Evolutionary conservation across 2,329 filamentous ascomycete genomes (phyloP), one percentile per base, ranked within the genome.

Genomic region (Sphaerostilbella broomeana): DNA sequence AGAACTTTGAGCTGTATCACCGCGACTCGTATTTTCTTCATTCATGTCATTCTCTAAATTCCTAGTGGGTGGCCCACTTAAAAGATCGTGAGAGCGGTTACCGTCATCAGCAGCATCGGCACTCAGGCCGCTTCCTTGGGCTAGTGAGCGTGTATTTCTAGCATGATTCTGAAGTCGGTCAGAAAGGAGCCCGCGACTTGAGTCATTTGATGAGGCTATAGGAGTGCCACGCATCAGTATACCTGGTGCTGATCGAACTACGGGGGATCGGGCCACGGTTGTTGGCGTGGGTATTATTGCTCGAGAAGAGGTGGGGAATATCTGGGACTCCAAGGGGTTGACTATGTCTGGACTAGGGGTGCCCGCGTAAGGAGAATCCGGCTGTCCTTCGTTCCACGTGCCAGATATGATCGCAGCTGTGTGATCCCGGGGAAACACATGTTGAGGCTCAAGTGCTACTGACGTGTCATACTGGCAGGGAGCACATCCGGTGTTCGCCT

Each of bases 341-440:
- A 40, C 28, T 5, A 40, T 12, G 5, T 57, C 56, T 8, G 49
- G 39, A 5, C 34, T 44, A 5, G 56, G 55, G 12, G 58, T 60
- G 21, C 54, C 51, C 9, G 40, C n/a, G 27, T 51, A 58, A 2
- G 75, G 76, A 5, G 76, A 79, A 45, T 79, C 72, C 0, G 74
- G 72, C 45, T 81, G 77, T 3, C 75, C 77, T 51, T 81, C 73
- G 41, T 80, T 80, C 74, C 74, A 80, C 6, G 72, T 77, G 4
- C 71, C 73, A 12, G 65, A 71, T 42, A 75, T 48, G 26, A 79
- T 66, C 16, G 77, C 75, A 35, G 64, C 72, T 15, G 67, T 60
- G 47, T 79, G 75, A 30, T 79, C 73, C 37, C 64, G 46, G 3
- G 52, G 49, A 40, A 57, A 51, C 2, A 37, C 19, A 29, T 51